Evolutionary conservation across 257 asterid species (phyloP).

Genomic region (Cinchona pubescens): DNA sequence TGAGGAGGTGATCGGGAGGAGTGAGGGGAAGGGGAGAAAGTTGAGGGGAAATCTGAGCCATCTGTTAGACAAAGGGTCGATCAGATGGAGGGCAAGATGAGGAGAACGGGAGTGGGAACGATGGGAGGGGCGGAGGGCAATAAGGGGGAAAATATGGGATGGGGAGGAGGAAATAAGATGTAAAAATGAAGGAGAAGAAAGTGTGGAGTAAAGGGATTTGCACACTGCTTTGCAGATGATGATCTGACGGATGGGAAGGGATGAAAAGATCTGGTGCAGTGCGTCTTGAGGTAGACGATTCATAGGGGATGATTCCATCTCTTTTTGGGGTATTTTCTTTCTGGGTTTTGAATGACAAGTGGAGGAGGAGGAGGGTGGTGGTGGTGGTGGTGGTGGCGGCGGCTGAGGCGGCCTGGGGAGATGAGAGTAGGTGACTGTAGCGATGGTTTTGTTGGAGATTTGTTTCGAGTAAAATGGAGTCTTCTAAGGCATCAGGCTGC

Average conservation of each 20-base stretch:
- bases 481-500: too few species aligned
- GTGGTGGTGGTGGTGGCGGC: too few species aligned
- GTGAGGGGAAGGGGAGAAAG: slow-evolving; percentile 76
- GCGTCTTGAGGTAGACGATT: slow-evolving; percentile 77
- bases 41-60: slow-evolving; percentile 86
- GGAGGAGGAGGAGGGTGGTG: too few species aligned
- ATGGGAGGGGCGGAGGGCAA: slow-evolving; percentile 71
- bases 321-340: neutral
- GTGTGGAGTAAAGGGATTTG: slow-evolving; percentile 49
- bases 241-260: slow-evolving; percentile 69
- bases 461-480: too few species aligned
- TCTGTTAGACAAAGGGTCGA: slow-evolving; percentile 53
- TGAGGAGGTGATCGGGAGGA: slow-evolving; percentile 85
- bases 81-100: slow-evolving; percentile 50
- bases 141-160: slow-evolving; percentile 43
- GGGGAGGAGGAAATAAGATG: slow-evolving; percentile 57
- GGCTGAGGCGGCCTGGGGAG: too few species aligned
- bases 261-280: slow-evolving; percentile 74
- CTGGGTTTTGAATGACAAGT: neutral
- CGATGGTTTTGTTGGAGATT: too few species aligned
- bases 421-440: too few species aligned
- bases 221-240: slow-evolving; percentile 69
- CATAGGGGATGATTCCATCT: slow-evolving; percentile 84
- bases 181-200: slow-evolving; percentile 70
- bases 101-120: slow-evolving; percentile 33